These are phyloP conservation scores for Capsaspora owczarzaki DNA, from an alignment of 78 protist genomes.

Conservation along the genomic window DNA sequence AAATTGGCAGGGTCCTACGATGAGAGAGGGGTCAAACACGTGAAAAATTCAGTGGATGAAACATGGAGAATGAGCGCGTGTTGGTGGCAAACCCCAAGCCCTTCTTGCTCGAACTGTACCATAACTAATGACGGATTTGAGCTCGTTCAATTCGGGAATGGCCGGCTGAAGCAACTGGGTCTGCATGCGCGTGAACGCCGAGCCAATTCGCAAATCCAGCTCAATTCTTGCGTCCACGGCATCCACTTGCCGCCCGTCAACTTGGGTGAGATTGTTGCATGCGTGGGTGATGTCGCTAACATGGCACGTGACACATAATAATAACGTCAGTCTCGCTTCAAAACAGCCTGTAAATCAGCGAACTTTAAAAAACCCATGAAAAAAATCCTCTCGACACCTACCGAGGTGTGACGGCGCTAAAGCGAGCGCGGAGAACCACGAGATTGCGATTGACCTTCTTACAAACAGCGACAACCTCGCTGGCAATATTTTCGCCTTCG, in stretches of 20 bases:
- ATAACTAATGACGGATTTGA: too few species aligned
- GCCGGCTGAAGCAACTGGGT: slow-evolving; percentile 51
- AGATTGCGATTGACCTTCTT: slow-evolving; percentile 18
- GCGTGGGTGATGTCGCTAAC: slow-evolving; percentile 41
- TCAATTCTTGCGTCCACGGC: slow-evolving; percentile 85
- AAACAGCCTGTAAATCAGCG: not conserved
- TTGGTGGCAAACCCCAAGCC: too few species aligned
- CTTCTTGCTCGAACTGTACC: too few species aligned
- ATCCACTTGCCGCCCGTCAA: slow-evolving; percentile 57
- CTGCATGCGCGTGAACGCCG: slow-evolving; percentile 95
- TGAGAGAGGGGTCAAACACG: not conserved
- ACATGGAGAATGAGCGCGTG: too few species aligned
- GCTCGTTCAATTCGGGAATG: slow-evolving; percentile 29
- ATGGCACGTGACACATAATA: not conserved
- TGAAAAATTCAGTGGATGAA: not conserved
- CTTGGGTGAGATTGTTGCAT: slow-evolving; percentile 20
- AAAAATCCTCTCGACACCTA: not conserved
- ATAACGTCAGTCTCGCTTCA: not conserved
- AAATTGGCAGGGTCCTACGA: slow-evolving; percentile 91
- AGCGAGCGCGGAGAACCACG: slow-evolving; percentile 74
- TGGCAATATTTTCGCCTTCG: slow-evolving; percentile 94
- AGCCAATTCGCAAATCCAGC: slow-evolving; percentile 84
- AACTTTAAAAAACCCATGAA: not conserved
- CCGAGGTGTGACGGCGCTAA: slow-evolving; percentile 68
- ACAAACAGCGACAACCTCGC: slow-evolving; percentile 73